Evolutionary conservation across 139 green algal species (phyloP).

Genomic region (Closterium sp.): DNA sequence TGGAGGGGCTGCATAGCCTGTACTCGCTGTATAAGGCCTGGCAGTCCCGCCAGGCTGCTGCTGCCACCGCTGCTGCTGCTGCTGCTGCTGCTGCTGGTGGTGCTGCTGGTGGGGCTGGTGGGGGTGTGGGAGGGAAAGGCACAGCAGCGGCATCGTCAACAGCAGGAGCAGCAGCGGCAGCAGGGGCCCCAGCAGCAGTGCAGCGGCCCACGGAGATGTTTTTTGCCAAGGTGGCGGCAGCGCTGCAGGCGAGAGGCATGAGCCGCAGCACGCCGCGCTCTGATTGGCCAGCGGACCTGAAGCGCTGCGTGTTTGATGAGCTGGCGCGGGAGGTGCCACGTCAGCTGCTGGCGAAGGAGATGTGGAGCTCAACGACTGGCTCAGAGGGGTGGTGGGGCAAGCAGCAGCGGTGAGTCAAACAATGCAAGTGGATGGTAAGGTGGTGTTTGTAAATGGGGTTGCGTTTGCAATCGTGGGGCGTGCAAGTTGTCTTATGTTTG

Average conservation of each 20-base stretch:
- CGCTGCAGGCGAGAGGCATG: conserved; percentile 29
- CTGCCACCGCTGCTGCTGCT: background rate
- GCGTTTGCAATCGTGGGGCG: too few relatives aligned
- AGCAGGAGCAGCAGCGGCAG: background rate
- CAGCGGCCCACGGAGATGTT: conserved; percentile 56
- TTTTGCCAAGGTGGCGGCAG: conserved; percentile 56
- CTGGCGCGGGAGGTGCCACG: conserved; percentile 54
- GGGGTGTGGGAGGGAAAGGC: background rate
- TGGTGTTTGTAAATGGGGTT: too few relatives aligned
- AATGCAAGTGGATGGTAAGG: background rate
- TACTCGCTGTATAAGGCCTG: conserved; percentile 75
- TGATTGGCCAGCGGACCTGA: conserved; percentile 38
- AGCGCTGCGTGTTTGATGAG: conserved; percentile 28
- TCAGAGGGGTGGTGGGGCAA: conserved; percentile 28
- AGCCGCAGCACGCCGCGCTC: background rate
- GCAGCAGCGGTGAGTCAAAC: conserved; percentile 35
- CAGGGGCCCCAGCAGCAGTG: background rate
- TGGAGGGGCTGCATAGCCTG: conserved; percentile 71
- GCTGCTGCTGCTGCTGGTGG: background rate
- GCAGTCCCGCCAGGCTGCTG: conserved; percentile 63
- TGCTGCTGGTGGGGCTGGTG: background rate
- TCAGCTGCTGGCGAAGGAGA: conserved; percentile 60
- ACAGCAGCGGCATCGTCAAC: background rate
- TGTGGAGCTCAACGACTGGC: conserved; percentile 59
- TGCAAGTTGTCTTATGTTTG: too few relatives aligned